Evolutionary conservation across 2,329 filamentous ascomycete genomes (phyloP), one percentile per base, ranked within the genome.

Genomic region (Scopulariopsis brevicaulis): DNA sequence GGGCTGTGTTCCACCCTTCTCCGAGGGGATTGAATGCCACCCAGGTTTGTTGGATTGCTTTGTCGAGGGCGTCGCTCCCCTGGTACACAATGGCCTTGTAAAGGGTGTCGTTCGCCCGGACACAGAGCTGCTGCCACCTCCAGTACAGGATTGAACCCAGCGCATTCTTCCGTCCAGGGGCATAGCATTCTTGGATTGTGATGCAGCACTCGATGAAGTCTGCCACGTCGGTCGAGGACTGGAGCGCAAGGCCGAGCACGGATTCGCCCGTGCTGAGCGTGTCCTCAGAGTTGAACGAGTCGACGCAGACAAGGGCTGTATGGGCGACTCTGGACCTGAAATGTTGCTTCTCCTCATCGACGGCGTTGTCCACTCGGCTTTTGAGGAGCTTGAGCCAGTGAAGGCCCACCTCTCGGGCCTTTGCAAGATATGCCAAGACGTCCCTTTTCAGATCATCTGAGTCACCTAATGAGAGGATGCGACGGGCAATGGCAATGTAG

Each of bases 261-360:
- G 11, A 15, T 22, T 22, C 11, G n/a, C 32, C 32, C 2, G 11
- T 37, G 7, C 15, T 22, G 24, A 68, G 60, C 0, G 60, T 8
- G 0, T 62, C 53, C 18, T 78, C 75, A 1, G 75, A 62, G 58
- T 79, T 70, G 56, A 77, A 81, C 0, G 77, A 75, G n/a, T 64
- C 63, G 3, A 67, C 63, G 58, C 76, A 77, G 1, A 74, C 68
- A 40, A 78, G 60, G 0, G 57, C 57, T 11, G 43, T 37, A 3
- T 37, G 14, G 1, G 43, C 37, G 24, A 51, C 40, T 32, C n/a
- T 54, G 10, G 12, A n/a, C 18, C 63, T 64, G 0, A 80, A 64
- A 2, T 67, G 62, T 1, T 59, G 60, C 43, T 69, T 65, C 5
- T 69, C 66, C 0, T 58, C 53, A 1, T 70, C 64, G 7, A 69